A percentile compares a stretch with the other conserved stretches of the same genome.
Conservation (phyloP, 768 basidiomycete species). For the Boletus pseudopeckii region DNA sequence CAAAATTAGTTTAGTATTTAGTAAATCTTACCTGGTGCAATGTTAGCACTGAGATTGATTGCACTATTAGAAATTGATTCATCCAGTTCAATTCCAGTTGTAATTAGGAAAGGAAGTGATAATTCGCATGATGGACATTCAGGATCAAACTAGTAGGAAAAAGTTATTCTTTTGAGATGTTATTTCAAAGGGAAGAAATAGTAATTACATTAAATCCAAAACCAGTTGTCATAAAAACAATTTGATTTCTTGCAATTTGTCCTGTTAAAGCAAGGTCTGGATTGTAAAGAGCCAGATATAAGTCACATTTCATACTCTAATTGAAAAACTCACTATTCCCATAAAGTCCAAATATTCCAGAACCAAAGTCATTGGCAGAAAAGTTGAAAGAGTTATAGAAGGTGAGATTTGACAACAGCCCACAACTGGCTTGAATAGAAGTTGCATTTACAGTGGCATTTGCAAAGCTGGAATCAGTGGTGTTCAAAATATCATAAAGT, state of each 20-base stretch:
- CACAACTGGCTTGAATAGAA: constrained; percentile 3
- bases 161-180: too few relatives aligned
- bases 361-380: background rate
- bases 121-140: too few relatives aligned
- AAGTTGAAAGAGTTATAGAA: background rate
- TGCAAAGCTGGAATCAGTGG: background rate
- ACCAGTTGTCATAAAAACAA: background rate
- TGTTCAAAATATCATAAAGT: constrained; percentile 8
- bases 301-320: background rate
- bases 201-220: background rate
- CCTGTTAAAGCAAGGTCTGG: rapidly evolving
- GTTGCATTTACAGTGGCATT: constrained; percentile 14
- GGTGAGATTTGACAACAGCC: constrained; percentile 10
- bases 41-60: background rate
- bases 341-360: background rate
- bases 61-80: background rate
- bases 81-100: constrained; percentile 8
- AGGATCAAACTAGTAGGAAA: too few relatives aligned
- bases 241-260: background rate
- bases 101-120: constrained; percentile 14
- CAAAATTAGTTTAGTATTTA: background rate
- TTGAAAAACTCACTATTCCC: background rate
- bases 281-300: background rate
- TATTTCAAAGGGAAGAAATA: too few relatives aligned
- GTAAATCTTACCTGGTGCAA: background rate